A percentile compares a stretch with the other conserved stretches of the same genome.
These are phyloP conservation scores for Pelargonium australe DNA, from an alignment of 441 rosid species.

Conservation along the genomic window DNA sequence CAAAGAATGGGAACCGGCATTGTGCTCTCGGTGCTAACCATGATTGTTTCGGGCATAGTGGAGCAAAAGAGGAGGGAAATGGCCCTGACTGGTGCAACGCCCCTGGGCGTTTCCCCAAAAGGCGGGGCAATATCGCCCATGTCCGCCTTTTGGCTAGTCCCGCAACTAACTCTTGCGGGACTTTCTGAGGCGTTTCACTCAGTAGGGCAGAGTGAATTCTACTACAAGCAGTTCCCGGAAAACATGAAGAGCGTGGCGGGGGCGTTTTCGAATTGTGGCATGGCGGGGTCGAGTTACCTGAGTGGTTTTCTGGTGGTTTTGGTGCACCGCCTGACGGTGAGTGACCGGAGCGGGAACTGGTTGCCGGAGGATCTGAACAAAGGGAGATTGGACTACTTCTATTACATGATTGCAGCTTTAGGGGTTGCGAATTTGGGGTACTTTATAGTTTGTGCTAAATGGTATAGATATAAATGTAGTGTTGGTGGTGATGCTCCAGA, in stretches of 20 bases:
- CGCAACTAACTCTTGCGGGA: not conserved
- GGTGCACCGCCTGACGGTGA: not conserved
- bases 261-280: not conserved
- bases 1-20: constrained; percentile 17
- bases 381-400: not conserved
- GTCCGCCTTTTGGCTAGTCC: not conserved
- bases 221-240: not conserved
- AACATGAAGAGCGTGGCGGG: constrained; percentile 1
- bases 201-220: not conserved
- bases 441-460: not conserved
- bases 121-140: not conserved
- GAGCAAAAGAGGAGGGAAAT: not conserved
- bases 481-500: not conserved
- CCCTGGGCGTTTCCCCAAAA: not conserved
- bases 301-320: not conserved
- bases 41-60: not conserved
- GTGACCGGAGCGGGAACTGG: not conserved
- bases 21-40: not conserved
- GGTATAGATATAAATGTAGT: not conserved
- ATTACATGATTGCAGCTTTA: not conserved
- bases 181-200: not conserved
- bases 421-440: not conserved
- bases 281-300: not conserved
- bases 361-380: not conserved
- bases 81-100: not conserved